Conservation (phyloP, 108 stramenopile species). For the Mayamaea pseudoterrestris region DNA sequence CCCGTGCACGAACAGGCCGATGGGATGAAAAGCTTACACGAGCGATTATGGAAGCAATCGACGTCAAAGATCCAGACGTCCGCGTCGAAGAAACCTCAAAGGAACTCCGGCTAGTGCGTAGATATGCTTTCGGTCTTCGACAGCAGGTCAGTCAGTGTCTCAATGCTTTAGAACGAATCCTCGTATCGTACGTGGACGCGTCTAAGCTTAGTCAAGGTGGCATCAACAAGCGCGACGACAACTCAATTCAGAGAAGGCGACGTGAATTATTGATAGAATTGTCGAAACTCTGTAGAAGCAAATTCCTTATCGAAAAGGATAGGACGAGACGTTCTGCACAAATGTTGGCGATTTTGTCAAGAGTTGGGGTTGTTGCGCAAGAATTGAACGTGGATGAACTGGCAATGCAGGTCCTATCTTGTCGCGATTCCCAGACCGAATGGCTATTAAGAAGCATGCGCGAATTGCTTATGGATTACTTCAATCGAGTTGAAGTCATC, state of each 20-base stretch:
- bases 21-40: constrained; percentile 60
- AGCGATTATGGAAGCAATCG: constrained; percentile 65
- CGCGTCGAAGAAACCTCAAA: constrained; percentile 68
- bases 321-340: constrained; percentile 7
- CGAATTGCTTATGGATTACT: constrained; percentile 52
- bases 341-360: constrained; percentile 22
- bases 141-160: constrained; percentile 51
- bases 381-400: neutral
- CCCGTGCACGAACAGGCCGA: constrained; percentile 45
- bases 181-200: constrained; percentile 6
- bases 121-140: constrained; percentile 58
- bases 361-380: constrained; percentile 27
- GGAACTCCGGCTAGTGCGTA: constrained; percentile 56
- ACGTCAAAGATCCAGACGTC: constrained; percentile 60
- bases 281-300: constrained; percentile 30
- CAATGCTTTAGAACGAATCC: constrained; percentile 43
- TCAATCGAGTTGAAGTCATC: constrained; percentile 53
- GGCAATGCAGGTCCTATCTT: neutral
- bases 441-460: constrained; percentile 24
- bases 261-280: constrained; percentile 35
- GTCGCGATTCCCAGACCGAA: constrained; percentile 20
- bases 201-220: constrained; percentile 2
- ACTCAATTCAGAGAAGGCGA: constrained; percentile 2
- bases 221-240: neutral
- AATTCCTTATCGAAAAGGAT: neutral